Conservation (phyloP, 2,329 filamentous ascomycete species). For the Sclerotinia spermophila region DNA sequence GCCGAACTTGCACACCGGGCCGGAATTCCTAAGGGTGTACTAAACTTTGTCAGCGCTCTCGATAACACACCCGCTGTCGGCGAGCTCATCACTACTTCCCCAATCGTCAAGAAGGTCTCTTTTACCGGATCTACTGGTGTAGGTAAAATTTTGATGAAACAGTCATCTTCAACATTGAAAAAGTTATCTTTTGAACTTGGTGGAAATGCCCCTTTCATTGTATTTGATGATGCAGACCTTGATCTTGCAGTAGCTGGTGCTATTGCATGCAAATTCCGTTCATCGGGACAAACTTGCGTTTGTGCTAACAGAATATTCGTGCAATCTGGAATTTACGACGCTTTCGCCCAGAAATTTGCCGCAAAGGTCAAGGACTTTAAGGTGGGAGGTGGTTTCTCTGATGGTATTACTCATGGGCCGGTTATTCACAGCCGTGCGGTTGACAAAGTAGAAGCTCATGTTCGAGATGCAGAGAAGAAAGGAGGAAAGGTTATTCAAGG, state of each 20-base stretch:
- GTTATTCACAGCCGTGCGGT: conserved; percentile 82
- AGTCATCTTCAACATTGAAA: conserved; percentile 79
- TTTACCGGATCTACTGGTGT: conserved; percentile 80
- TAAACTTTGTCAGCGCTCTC: conserved; percentile 81
- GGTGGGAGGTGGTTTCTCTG: conserved; percentile 70
- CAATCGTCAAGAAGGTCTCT: conserved; percentile 80
- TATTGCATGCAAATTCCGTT: conserved; percentile 86
- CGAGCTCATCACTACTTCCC: conserved; percentile 69
- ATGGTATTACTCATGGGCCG: conserved; percentile 72
- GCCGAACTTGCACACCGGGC: conserved; percentile 83
- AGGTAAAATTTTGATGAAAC: conserved; percentile 80
- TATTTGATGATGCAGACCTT: conserved; percentile 92
- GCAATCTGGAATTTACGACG: conserved; percentile 73
- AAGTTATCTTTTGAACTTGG: conserved; percentile 82
- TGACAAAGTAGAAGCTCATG: conserved; percentile 73
- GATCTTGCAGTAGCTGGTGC: conserved; percentile 81
- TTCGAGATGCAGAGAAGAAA: conserved; percentile 73
- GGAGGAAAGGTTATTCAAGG: conserved; percentile 73
- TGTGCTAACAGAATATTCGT: conserved; percentile 82
- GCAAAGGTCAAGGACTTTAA: conserved; percentile 71
- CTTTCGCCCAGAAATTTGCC: conserved; percentile 65
- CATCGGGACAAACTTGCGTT: conserved; percentile 93
- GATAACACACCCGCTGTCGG: conserved; percentile 80
- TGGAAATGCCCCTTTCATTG: conserved; percentile 93
- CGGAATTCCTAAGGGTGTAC: conserved; percentile 83